Percentiles rank a stretch among this genome's conserved stretches.
Evolutionary conservation across 108 stramenopile genomes (phyloP).

Genomic region (Asterionellopsis glacialis): DNA sequence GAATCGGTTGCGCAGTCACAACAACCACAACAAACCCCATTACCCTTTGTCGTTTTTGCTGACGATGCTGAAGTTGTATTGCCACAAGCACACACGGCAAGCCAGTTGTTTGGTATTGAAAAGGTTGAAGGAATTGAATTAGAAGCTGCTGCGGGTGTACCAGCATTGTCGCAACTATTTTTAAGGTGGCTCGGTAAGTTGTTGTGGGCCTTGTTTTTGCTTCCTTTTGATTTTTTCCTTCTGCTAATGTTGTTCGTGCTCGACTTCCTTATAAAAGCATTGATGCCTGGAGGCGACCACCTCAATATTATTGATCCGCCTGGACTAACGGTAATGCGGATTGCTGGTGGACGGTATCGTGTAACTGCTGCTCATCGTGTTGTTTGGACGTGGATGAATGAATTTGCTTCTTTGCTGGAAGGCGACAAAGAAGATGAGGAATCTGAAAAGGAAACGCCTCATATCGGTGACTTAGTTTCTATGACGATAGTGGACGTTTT

Average conservation of each 20-base stretch:
- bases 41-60: constrained; percentile 81
- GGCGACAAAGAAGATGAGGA: constrained; percentile 9
- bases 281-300: constrained; percentile 89
- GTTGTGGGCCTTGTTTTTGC: constrained; percentile 15
- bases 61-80: constrained; percentile 84
- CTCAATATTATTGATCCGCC: constrained; percentile 84
- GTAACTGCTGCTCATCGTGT: constrained; percentile 86
- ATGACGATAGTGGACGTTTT: constrained; percentile 90
- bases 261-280: constrained; percentile 26
- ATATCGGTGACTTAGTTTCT: constrained; percentile 78
- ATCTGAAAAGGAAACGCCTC: constrained; percentile 36
- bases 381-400: constrained; percentile 90
- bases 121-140: constrained; percentile 77
- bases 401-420: constrained; percentile 52
- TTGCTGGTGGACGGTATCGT: constrained; percentile 82
- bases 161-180: constrained; percentile 70
- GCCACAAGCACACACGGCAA: constrained; percentile 80
- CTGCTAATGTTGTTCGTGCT: background rate
- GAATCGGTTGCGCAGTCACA: constrained; percentile 5
- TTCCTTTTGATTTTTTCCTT: background rate
- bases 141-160: constrained; percentile 82
- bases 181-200: constrained; percentile 51
- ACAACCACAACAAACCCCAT: constrained; percentile 33
- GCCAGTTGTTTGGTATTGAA: constrained; percentile 85
- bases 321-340: constrained; percentile 85